phyloP scores from a whole-genome alignment of 345 rosid genomes.

The Citrus inodora region DNA sequence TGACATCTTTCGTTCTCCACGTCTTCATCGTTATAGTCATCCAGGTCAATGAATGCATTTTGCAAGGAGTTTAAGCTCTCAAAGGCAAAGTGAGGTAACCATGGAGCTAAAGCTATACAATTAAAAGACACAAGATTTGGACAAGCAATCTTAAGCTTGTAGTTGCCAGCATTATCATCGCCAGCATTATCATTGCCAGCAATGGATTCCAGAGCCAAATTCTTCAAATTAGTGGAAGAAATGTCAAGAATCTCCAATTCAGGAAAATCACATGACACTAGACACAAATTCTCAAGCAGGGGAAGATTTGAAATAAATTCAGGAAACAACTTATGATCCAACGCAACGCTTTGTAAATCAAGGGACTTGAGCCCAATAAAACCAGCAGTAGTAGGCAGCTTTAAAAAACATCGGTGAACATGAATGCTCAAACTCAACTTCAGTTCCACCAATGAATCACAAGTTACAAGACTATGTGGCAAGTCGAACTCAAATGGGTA shows the following conservation, averaged over 20 bases:
- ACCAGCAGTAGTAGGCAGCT: too few species aligned
- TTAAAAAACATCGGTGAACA: too few species aligned
- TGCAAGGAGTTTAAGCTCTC: neutral
- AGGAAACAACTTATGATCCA: neutral
- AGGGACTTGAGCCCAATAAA: neutral
- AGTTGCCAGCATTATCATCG: too few species aligned
- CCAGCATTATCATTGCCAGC: too few species aligned
- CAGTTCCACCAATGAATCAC: neutral
- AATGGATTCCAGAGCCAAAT: too few species aligned
- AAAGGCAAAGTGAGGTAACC: neutral
- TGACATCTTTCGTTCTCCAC: neutral
- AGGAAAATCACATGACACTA: too few species aligned
- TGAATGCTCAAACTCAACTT: neutral
- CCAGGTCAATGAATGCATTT: neutral
- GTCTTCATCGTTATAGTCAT: neutral
- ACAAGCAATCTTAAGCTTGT: neutral
- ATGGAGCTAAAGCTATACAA: neutral
- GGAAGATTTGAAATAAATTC: too few species aligned
- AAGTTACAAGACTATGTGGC: neutral
- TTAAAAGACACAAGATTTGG: conserved; percentile 5
- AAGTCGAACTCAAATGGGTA: neutral
- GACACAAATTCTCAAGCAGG: too few species aligned
- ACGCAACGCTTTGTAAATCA: neutral
- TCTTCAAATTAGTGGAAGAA: too few species aligned
- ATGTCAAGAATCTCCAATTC: too few species aligned